phyloP scores from a whole-genome alignment of 106 monocot species.

The Hemerocallis citrina region DNA sequence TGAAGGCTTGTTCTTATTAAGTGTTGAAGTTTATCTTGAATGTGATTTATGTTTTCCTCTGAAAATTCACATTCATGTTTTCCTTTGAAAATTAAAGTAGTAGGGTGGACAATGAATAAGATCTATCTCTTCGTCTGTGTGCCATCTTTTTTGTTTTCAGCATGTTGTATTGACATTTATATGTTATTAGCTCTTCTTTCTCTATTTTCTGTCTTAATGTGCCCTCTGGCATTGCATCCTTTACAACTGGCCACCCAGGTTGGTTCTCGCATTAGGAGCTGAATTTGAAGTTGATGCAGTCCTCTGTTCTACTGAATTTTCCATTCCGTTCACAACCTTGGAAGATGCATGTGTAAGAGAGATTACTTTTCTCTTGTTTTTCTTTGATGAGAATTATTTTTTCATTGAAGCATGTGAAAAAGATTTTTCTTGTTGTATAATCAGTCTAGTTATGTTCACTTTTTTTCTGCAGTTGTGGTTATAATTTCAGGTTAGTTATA shows the following conservation, averaged over 20 bases:
- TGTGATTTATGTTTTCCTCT: neutral
- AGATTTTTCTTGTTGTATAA: too few species aligned
- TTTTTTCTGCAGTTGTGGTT: too few species aligned
- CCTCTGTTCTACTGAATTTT: constrained; percentile 83
- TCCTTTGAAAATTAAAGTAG: neutral
- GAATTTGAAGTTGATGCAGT: constrained; percentile 75
- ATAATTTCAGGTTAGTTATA: neutral
- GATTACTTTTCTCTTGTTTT: too few species aligned
- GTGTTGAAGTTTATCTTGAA: neutral
- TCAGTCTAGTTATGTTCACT: too few species aligned
- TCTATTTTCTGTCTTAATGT: neutral
- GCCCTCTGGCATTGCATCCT: constrained; percentile 13
- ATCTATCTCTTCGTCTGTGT: neutral
- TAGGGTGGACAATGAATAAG: neutral
- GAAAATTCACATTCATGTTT: too few species aligned
- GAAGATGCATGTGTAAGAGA: constrained; percentile 83
- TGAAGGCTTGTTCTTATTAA: too few species aligned
- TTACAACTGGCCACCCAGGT: constrained; percentile 78
- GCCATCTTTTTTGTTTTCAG: neutral
- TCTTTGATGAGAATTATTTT: neutral
- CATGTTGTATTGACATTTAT: neutral
- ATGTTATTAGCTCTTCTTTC: neutral
- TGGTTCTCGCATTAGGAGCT: constrained; percentile 96
- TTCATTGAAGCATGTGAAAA: neutral
- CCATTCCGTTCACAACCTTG: constrained; percentile 78